Evolutionary conservation across 129 eudicot species (phyloP).

Genomic region (Chrysanthemum makinoi): DNA sequence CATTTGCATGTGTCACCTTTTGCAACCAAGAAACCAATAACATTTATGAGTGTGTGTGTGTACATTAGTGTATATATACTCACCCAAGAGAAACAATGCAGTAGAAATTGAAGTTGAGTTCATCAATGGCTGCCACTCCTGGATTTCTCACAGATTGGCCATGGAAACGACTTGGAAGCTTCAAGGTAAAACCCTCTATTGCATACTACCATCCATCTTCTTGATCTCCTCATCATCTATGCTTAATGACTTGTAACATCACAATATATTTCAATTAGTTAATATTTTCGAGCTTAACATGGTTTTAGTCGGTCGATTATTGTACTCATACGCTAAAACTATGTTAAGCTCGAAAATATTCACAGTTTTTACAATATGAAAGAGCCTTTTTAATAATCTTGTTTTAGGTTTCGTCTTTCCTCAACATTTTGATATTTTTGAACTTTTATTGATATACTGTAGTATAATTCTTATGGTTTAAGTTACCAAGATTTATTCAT

Average conservation of each 20-base stretch:
- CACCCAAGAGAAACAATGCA: constrained; percentile 5
- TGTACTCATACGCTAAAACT: too few species aligned
- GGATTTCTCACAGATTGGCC: constrained; percentile 74
- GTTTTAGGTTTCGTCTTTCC: too few species aligned
- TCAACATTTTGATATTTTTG: too few species aligned
- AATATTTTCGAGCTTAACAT: neutral
- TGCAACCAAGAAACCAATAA: neutral
- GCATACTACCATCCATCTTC: neutral
- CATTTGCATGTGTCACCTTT: neutral
- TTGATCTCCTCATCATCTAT: neutral
- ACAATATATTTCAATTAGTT: neutral
- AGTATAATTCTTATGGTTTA: too few species aligned
- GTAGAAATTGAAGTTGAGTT: constrained; percentile 10
- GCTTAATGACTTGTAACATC: constrained; percentile 9
- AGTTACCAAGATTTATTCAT: too few species aligned
- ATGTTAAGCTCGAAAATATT: too few species aligned
- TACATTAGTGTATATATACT: neutral
- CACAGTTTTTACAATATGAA: too few species aligned
- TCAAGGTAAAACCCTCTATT: constrained; percentile 42
- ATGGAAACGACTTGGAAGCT: constrained; percentile 65
- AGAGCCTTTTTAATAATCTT: too few species aligned
- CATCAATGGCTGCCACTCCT: constrained; percentile 54
- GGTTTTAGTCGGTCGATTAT: neutral
- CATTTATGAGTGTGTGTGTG: neutral
- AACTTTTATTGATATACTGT: too few species aligned